These are phyloP conservation scores for Nitzschia palea DNA, from an alignment of 108 stramenopile species.

Conservation along the genomic window DNA sequence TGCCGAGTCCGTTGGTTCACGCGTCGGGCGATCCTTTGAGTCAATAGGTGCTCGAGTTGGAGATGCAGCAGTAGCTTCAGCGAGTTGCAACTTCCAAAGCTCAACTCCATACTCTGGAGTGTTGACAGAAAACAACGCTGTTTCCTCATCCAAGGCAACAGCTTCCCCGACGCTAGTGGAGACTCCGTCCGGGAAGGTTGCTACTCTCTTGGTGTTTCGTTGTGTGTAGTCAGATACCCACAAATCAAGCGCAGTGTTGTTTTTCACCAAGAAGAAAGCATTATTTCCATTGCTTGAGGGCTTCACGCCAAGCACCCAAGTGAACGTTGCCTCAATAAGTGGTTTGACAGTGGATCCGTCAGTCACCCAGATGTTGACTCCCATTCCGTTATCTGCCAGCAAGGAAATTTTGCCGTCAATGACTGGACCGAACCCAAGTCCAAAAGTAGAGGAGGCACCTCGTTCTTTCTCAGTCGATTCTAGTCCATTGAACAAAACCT, in stretches of 20 bases:
- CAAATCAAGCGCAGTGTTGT: background rate
- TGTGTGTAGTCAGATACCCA: constrained; percentile 7
- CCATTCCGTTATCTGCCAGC: constrained; percentile 1
- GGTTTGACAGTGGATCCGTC: background rate
- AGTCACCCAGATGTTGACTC: constrained; percentile 3
- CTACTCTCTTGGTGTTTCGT: background rate
- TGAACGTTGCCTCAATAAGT: background rate
- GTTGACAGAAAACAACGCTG: background rate
- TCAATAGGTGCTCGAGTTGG: background rate
- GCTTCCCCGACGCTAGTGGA: background rate
- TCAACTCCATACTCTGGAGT: constrained; percentile 7
- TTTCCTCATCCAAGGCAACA: background rate
- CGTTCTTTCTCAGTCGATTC: background rate
- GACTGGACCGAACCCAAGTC: constrained; percentile 13
- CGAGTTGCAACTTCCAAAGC: constrained; percentile 4
- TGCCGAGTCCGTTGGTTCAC: background rate
- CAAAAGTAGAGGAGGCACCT: background rate
- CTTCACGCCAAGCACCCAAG: constrained; percentile 7
- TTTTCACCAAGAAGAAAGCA: background rate
- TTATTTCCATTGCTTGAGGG: constrained; percentile 4
- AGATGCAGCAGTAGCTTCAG: background rate
- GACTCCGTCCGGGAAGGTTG: constrained; percentile 5
- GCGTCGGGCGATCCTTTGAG: background rate
- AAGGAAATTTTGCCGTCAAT: constrained; percentile 1
- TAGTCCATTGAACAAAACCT: background rate